Base-by-base conservation (phyloP, 1,284 basidiomycete species). In the Megacollybia platyphylla region DNA sequence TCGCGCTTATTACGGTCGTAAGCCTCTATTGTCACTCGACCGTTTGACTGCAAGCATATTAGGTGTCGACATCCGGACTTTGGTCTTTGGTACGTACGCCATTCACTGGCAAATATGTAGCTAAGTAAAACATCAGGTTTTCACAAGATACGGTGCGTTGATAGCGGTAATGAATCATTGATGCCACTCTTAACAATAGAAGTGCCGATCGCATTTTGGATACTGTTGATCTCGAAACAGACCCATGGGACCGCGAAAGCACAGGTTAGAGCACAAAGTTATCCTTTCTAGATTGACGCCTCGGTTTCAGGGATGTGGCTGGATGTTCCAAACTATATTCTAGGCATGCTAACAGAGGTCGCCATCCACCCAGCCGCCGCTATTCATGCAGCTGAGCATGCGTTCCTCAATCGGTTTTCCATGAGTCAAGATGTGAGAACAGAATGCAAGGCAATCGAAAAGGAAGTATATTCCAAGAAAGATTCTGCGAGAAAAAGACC, bases 361-460 rank as follows among this genome's bases (percentile, higher is more conserved):
- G 64, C 64, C 5, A 72, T 89, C 44, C 76, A 74, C 45, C 70
- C 74, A 0, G 77, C 84, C 0, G 87, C 79, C 45, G 86, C 83
- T 0, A 89, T 93, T 41, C 90, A 93, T 54, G 77, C 86, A 1
- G 87, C 89, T 1, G 72, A 83, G 48, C 91, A 94, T 55, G 88
- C 87, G 0, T 70, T 92, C 49, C 61, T 93, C 46, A 89, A 87
- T 46, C 74, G 79, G 39, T 90, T 90, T 51, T 67, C 76, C 5
- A 64, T 91, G 50, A 70, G 73, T 2, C 60, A 70, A 32, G 87
- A 91, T 48, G 60, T 93, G n/a, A 73, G 65, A 42, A 92, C 90
- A 1, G 90, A 93, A 54, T 93, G 90, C 63, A 90, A 92, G 58
- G 73, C 73, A 1, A 61, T 72, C 10, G 79, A 87, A 56, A 89